Evolutionary conservation across 108 stramenopile species (phyloP), one percentile per base, ranked within the genome.

Genomic region (Nitzschia sp.): DNA sequence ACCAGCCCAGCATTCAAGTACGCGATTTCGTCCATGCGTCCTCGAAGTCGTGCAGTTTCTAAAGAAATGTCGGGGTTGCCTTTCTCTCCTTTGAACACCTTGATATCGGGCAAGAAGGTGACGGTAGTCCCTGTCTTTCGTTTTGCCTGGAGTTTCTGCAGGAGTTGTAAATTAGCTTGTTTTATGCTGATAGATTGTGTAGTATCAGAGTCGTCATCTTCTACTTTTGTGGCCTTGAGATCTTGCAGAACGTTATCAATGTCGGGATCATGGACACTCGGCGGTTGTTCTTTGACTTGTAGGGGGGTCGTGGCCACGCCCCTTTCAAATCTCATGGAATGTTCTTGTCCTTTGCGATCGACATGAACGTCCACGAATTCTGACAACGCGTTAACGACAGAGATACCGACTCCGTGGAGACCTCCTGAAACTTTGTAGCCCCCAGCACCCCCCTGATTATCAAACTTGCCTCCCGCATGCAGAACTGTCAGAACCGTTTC

Each of bases 401-500:
- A 86, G 36, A 98, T 92, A n/a, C 97, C 97, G 18, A 98, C 97
- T 36, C 97, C 97, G 74, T 98, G 97, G 61, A 98, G 70, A 9
- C 97, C 97, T 11, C 97, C 97, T 28, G 81, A 83, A 21, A 96
- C 95, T 73, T 97, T 95, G 79, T 98, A 98, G 3, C 96, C 97
- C 45, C 81, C 76, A 18, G 55, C 77, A 21, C 85, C 87, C 29
- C 66, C 76, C 51, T 93, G 87, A 78, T 93, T 93, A 54, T 96
- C 96, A 60, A 98, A 98, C 78, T 98, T 98, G n/a, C 97, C 97
- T 13, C 97, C 97, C 0, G 97, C 97, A 67, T 98, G 97, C 46
- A 98, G 71, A 11, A 96, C 95, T 13, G 93, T 95, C 71, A 97
- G 61, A 8, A 98, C 97, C 21, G 97, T 98, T 79, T 98, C 97